Evolutionary conservation across 305 asterid species (phyloP).

Genomic region (Fraxinus dipetala): DNA sequence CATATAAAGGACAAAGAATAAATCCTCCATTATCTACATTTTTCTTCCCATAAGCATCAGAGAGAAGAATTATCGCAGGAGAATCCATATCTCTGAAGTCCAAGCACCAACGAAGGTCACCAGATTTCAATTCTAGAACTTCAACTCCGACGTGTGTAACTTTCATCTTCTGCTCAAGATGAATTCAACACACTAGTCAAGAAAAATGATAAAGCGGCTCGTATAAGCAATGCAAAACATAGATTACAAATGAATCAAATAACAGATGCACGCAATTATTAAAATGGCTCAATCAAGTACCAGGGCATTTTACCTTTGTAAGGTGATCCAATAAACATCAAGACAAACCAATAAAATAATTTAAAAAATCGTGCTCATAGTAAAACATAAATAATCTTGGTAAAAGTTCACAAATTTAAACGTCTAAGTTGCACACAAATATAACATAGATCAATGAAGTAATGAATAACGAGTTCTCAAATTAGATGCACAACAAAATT

Average conservation of each 20-base stretch:
- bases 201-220: slow-evolving; percentile 7
- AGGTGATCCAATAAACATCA: neutral
- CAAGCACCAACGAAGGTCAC: slow-evolving; percentile 96
- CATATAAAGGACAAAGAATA: slow-evolving; percentile 86
- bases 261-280: neutral
- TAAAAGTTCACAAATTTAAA: neutral
- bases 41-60: slow-evolving; percentile 84
- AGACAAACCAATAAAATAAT: neutral
- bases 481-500: neutral
- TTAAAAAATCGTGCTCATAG: neutral
- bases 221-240: slow-evolving; percentile 6
- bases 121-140: slow-evolving; percentile 78
- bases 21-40: slow-evolving; percentile 73
- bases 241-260: slow-evolving; percentile 2
- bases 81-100: slow-evolving; percentile 99
- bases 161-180: slow-evolving; percentile 76
- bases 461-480: neutral
- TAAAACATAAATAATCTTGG: neutral
- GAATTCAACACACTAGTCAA: slow-evolving; percentile 21
- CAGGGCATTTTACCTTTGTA: neutral
- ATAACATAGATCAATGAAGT: neutral
- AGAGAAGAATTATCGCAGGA: slow-evolving; percentile 75
- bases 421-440: neutral
- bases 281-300: neutral
- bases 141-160: slow-evolving; percentile 85